Conservation (phyloP, 495 filamentous ascomycete species). For the Aspergillus steynii region DNA sequence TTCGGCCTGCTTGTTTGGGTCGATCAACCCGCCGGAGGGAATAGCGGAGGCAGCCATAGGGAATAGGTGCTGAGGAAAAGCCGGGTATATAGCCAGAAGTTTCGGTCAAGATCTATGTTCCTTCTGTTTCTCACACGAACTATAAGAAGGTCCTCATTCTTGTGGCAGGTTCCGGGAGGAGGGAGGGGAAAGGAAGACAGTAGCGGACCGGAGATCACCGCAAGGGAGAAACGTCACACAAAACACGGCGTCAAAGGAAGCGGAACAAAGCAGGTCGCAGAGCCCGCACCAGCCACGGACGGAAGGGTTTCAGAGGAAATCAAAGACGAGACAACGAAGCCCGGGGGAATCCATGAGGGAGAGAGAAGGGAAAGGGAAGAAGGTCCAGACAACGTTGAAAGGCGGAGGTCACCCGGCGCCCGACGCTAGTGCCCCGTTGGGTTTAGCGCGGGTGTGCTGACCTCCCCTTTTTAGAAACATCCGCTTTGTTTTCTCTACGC, state of each 20-base stretch:
- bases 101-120: neutral
- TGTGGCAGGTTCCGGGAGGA: neutral
- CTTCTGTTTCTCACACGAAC: neutral
- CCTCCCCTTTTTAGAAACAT: conserved; percentile 12
- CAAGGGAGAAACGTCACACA: conserved; percentile 25
- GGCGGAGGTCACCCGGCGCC: conserved; percentile 16
- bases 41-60: conserved; percentile 40
- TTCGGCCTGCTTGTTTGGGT: conserved; percentile 52
- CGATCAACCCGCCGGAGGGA: conserved; percentile 40
- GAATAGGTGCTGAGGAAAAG: neutral
- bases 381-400: conserved; percentile 17
- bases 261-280: conserved; percentile 4
- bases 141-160: conserved; percentile 16
- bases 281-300: conserved; percentile 13
- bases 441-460: conserved; percentile 16
- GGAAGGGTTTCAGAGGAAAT: conserved; percentile 5
- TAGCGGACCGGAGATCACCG: conserved; percentile 6
- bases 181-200: conserved; percentile 8
- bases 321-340: conserved; percentile 1
- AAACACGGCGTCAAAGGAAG: conserved; percentile 3
- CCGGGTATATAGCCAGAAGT: neutral
- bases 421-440: conserved; percentile 17
- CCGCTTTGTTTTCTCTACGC: neutral
- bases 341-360: neutral
- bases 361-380: neutral